Evolutionary conservation across 495 filamentous ascomycete genomes (phyloP).

Genomic region (Penicillium alfredii): DNA sequence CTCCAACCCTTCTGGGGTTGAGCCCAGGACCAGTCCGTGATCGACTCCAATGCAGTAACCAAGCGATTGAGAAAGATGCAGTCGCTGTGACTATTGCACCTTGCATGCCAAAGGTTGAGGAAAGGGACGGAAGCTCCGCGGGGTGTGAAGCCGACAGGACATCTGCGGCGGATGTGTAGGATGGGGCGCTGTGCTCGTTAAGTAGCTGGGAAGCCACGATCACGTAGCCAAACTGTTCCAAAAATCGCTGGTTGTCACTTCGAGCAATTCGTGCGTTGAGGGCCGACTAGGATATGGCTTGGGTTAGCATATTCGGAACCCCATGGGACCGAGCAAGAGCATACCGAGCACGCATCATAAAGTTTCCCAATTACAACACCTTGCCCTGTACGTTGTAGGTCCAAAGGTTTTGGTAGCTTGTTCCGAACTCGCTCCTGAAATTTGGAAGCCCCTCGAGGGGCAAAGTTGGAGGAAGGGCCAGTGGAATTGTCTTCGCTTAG

Average conservation of each 20-base stretch:
- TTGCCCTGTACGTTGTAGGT: conserved; percentile 48
- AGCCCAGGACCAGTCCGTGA: conserved; percentile 30
- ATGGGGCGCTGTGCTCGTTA: conserved; percentile 54
- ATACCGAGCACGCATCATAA: conserved; percentile 56
- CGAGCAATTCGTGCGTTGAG: conserved; percentile 70
- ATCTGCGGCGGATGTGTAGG: conserved; percentile 40
- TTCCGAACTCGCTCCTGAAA: conserved; percentile 62
- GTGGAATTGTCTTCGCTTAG: conserved; percentile 30
- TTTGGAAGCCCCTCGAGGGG: conserved; percentile 64
- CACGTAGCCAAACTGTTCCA: conserved; percentile 93
- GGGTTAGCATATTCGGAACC: too few species aligned
- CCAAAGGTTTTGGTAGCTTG: conserved; percentile 56
- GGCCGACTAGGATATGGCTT: conserved; percentile 30
- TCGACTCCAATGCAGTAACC: conserved; percentile 62
- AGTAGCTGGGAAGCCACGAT: conserved; percentile 92
- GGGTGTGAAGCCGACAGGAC: conserved; percentile 31
- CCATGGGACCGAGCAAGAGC: too few species aligned
- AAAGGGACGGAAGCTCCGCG: conserved; percentile 34
- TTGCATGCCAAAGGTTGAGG: conserved; percentile 40
- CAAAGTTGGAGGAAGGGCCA: conserved; percentile 52
- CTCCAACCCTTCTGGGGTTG: conserved; percentile 44
- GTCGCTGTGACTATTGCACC: conserved; percentile 48
- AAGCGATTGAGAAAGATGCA: conserved; percentile 64
- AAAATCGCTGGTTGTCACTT: conserved; percentile 77
- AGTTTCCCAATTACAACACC: conserved; percentile 44